Percentiles rank a stretch among this genome's conserved stretches.
phyloP scores from a whole-genome alignment of 805 yeast genomes.

The Alloascoidea africana region DNA sequence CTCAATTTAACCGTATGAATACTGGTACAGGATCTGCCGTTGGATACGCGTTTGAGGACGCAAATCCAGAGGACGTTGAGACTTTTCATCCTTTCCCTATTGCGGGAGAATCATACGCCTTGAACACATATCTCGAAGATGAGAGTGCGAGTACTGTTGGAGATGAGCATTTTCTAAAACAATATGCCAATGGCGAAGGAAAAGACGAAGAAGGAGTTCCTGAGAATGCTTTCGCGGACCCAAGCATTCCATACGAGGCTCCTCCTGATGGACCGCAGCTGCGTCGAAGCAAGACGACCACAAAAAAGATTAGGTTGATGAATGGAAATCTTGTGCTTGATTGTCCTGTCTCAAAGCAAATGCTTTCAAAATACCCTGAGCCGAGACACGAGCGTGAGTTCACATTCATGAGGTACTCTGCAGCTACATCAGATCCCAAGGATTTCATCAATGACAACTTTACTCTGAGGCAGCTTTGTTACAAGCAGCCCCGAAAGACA shows the following conservation, averaged over 20 bases:
- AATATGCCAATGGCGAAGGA: background rate
- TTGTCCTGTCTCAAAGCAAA: constrained; percentile 70
- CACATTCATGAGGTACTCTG: constrained; percentile 83
- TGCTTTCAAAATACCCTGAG: constrained; percentile 32
- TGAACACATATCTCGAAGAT: constrained; percentile 15
- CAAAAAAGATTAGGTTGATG: constrained; percentile 34
- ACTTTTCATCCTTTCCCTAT: constrained; percentile 20
- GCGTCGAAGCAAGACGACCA: constrained; percentile 18
- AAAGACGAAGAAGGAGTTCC: background rate
- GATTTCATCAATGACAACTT: constrained; percentile 47
- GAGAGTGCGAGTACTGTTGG: too few relatives aligned
- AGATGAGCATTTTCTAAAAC: too few relatives aligned
- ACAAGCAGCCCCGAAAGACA: constrained; percentile 63
- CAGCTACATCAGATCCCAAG: constrained; percentile 84
- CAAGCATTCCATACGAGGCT: constrained; percentile 2
- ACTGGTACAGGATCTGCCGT: background rate
- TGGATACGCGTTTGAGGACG: constrained; percentile 7
- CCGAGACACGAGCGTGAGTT: constrained; percentile 42
- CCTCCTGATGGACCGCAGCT: constrained; percentile 16
- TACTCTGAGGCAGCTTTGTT: constrained; percentile 69
- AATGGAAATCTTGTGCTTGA: constrained; percentile 76
- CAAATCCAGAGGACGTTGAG: constrained; percentile 7
- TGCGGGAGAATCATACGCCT: constrained; percentile 19
- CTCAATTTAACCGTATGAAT: background rate
- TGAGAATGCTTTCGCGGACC: background rate